Conservation (phyloP, 768 basidiomycete genomes). For the Boletus coccyginus region DNA sequence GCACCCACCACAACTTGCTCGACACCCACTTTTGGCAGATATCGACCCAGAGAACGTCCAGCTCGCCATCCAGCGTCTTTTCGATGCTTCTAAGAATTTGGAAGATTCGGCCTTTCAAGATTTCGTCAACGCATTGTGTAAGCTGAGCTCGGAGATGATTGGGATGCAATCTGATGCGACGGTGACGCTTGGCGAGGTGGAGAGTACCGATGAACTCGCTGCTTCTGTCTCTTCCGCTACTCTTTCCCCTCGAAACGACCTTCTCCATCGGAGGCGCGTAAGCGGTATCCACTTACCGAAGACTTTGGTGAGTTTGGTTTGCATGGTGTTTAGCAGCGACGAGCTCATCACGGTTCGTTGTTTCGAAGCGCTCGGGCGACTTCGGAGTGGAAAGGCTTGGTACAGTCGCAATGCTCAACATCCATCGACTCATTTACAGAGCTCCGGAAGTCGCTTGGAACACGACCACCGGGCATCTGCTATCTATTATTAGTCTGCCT, state of each 20-base stretch:
- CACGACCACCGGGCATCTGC: conserved; percentile 73
- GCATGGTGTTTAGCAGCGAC: neutral
- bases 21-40: conserved; percentile 68
- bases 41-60: conserved; percentile 75
- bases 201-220: conserved; percentile 33
- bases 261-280: conserved; percentile 63
- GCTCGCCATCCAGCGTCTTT: conserved; percentile 73
- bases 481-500: conserved; percentile 68
- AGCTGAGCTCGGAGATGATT: conserved; percentile 89
- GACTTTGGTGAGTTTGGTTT: conserved; percentile 55
- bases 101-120: conserved; percentile 80
- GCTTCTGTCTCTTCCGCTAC: conserved; percentile 33
- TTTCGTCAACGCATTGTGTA: conserved; percentile 77
- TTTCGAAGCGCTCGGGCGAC: conserved; percentile 73
- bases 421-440: conserved; percentile 83
- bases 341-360: conserved; percentile 1
- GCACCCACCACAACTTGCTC: conserved; percentile 23
- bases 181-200: conserved; percentile 27
- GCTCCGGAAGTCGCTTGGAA: conserved; percentile 84
- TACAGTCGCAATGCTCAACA: conserved; percentile 75
- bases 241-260: conserved; percentile 40
- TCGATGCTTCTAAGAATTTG: conserved; percentile 81
- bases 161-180: conserved; percentile 66
- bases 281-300: conserved; percentile 88
- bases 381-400: conserved; percentile 91